A percentile compares a stretch with the other conserved stretches of the same genome.
Evolutionary conservation across 305 asterid genomes (phyloP).

Genomic region (Coffea humblotiana): DNA sequence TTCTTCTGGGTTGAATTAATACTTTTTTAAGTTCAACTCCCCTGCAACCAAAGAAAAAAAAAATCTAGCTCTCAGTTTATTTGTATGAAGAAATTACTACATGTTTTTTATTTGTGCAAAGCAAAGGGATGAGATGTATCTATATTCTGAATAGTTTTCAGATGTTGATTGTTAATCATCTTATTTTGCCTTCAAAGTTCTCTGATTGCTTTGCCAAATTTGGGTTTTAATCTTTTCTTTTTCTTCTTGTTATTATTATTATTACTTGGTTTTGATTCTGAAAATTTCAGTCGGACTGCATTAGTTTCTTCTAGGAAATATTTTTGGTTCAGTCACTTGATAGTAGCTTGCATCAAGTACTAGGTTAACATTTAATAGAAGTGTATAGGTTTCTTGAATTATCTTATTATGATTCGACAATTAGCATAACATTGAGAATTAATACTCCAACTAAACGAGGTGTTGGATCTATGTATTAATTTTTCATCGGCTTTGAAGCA

Average conservation of each 20-base stretch:
- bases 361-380: not conserved
- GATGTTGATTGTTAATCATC: constrained; percentile 17
- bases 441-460: too few relatives aligned
- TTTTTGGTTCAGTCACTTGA: not conserved
- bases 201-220: constrained; percentile 35
- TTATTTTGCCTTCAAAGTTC: constrained; percentile 42
- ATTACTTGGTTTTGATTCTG: not conserved
- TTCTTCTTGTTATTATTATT: not conserved
- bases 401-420: not conserved
- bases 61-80: not conserved
- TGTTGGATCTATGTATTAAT: not conserved
- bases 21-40: not conserved
- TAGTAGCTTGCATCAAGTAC: not conserved
- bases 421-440: not conserved
- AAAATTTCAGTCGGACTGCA: not conserved
- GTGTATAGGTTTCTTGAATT: not conserved
- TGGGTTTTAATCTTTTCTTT: not conserved
- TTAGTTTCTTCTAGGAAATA: not conserved
- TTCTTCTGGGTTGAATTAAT: constrained; percentile 7
- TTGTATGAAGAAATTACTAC: not conserved
- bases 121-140: constrained; percentile 26
- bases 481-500: not conserved
- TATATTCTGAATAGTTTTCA: constrained; percentile 17
- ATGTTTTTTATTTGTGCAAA: constrained; percentile 2
- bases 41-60: constrained; percentile 3